A percentile compares a stretch with the other conserved stretches of the same genome.
Conservation (phyloP, 2,329 filamentous ascomycete species). For the Pestalotiopsis sp. region DNA sequence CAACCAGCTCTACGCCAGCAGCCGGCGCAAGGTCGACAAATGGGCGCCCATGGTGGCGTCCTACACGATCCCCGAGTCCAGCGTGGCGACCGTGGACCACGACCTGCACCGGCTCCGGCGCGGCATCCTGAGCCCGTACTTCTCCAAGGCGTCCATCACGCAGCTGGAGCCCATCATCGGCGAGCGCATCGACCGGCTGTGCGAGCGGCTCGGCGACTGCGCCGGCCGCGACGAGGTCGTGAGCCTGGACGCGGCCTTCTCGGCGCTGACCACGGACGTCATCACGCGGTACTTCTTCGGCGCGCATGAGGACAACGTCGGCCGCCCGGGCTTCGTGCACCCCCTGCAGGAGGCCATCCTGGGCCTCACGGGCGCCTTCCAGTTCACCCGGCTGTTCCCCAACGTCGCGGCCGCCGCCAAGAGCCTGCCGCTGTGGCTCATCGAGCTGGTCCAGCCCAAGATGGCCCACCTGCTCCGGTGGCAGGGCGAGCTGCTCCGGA, state of each 20-base stretch:
- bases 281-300: conserved; percentile 14
- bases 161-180: conserved; percentile 20
- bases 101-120: conserved; percentile 21
- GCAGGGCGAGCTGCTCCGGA: neutral
- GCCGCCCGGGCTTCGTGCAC: neutral
- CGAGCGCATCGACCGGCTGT: conserved; percentile 20
- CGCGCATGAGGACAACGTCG: neutral
- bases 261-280: conserved; percentile 25
- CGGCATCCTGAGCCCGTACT: conserved; percentile 24
- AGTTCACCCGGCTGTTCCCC: neutral
- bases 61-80: conserved; percentile 1
- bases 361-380: neutral
- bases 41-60: conserved; percentile 2
- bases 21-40: conserved; percentile 19
- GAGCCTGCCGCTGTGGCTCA: neutral
- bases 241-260: conserved; percentile 20
- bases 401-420: neutral
- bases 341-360: neutral
- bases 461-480: neutral
- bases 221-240: conserved; percentile 17
- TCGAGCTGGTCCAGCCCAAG: neutral
- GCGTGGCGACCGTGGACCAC: conserved; percentile 1
- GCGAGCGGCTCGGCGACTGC: conserved; percentile 24
- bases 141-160: conserved; percentile 25
- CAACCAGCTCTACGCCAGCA: conserved; percentile 23